Evolutionary conservation across 371 early-diverging fungal species (phyloP).

Genomic region (Enteropsectra breve): DNA sequence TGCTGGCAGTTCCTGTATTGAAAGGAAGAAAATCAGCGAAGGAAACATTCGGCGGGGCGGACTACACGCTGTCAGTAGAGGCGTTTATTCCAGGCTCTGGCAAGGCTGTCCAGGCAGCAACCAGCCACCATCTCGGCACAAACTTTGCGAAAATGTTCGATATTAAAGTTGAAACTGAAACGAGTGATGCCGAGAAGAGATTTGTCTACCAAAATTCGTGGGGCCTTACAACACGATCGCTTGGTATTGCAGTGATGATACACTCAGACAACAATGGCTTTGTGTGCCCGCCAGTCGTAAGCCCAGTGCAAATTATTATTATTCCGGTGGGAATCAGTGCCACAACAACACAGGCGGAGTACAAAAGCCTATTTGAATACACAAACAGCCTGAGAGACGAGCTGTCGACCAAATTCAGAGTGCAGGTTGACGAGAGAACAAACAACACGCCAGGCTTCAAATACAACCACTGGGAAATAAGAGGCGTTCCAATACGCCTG

Average conservation of each 20-base stretch:
- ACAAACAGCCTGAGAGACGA: slow-evolving; percentile 65
- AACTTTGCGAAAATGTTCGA: slow-evolving; percentile 98
- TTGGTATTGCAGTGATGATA: slow-evolving; percentile 98
- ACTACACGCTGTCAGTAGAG: slow-evolving; percentile 93
- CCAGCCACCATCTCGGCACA: slow-evolving; percentile 95
- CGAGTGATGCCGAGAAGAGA: slow-evolving; percentile 28
- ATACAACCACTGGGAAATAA: slow-evolving; percentile 97
- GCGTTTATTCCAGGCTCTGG: slow-evolving; percentile 93
- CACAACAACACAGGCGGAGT: slow-evolving; percentile 65
- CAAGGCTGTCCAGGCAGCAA: slow-evolving; percentile 96
- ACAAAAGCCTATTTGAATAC: slow-evolving; percentile 65
- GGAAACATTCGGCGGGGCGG: slow-evolving; percentile 97
- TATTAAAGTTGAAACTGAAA: slow-evolving; percentile 67
- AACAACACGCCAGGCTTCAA: slow-evolving; percentile 92
- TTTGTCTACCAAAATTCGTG: slow-evolving; percentile 98
- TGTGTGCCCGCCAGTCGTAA: slow-evolving; percentile 90
- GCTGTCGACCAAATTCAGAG: slow-evolving; percentile 71
- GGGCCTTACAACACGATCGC: slow-evolving; percentile 96
- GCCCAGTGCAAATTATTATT: slow-evolving; percentile 77
- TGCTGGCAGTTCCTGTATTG: slow-evolving; percentile 93
- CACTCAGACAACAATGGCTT: slow-evolving; percentile 93
- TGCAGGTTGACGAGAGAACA: slow-evolving; percentile 75
- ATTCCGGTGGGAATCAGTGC: slow-evolving; percentile 86
- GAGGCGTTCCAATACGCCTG: slow-evolving; percentile 90
- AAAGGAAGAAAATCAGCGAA: slow-evolving; percentile 95